Evolutionary conservation across 495 filamentous ascomycete species (phyloP).

Genomic region (Cercophora samala): DNA sequence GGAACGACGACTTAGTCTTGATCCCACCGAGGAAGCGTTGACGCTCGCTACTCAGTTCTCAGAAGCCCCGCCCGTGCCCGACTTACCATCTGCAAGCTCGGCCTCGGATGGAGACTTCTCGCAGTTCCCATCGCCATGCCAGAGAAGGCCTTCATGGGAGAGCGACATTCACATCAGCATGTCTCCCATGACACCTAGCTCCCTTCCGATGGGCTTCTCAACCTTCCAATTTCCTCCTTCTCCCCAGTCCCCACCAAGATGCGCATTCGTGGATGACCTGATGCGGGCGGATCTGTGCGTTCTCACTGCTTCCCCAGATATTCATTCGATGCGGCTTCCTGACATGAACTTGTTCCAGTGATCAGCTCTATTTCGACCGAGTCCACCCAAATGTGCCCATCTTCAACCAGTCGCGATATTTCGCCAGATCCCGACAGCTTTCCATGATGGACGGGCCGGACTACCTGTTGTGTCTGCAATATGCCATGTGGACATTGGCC

Average conservation of each 20-base stretch:
- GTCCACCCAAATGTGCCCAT: slow-evolving; percentile 55
- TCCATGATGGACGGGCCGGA: slow-evolving; percentile 24
- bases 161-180: slow-evolving; percentile 24
- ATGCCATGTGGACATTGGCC: slow-evolving; percentile 57
- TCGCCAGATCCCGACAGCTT: slow-evolving; percentile 22
- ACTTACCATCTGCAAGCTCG: slow-evolving; percentile 16
- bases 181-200: slow-evolving; percentile 24
- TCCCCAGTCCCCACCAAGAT: slow-evolving; percentile 25
- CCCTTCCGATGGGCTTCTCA: slow-evolving; percentile 19
- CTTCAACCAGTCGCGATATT: slow-evolving; percentile 43
- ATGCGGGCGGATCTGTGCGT: slow-evolving; percentile 47
- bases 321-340: not conserved
- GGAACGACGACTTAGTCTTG: slow-evolving; percentile 39
- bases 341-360: slow-evolving; percentile 27
- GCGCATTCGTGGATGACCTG: slow-evolving; percentile 34
- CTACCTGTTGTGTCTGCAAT: slow-evolving; percentile 45
- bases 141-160: slow-evolving; percentile 23
- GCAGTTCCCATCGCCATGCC: slow-evolving; percentile 22
- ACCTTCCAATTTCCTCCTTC: slow-evolving; percentile 35
- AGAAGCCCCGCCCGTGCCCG: slow-evolving; percentile 19
- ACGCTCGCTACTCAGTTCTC: not conserved
- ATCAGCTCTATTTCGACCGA: slow-evolving; percentile 58
- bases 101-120: slow-evolving; percentile 14
- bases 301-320: not conserved
- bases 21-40: slow-evolving; percentile 9